Conservation (phyloP, 768 basidiomycete species). For the Hericium rajendrae region DNA sequence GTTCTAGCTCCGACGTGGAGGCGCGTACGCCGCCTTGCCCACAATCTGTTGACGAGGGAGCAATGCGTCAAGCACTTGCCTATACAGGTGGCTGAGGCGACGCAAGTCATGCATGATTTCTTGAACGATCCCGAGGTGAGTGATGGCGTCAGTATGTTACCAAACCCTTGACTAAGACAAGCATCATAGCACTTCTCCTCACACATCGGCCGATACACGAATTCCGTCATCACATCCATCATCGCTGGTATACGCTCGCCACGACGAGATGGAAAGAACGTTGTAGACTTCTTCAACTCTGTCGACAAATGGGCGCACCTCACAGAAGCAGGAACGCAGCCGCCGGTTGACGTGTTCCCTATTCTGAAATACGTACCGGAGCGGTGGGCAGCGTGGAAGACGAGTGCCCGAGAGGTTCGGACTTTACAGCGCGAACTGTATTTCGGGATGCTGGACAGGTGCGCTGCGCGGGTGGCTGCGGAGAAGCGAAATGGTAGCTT, state of each 20-base stretch:
- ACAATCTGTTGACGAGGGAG: not conserved
- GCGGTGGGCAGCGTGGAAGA: not conserved
- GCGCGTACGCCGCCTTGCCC: not conserved
- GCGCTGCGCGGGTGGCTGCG: not conserved
- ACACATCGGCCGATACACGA: not conserved
- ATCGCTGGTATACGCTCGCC: slow-evolving; percentile 1
- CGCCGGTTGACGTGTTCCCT: not conserved
- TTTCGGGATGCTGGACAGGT: not conserved
- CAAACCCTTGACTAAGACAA: not conserved
- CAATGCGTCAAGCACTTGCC: slow-evolving; percentile 1
- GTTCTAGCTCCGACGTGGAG: not conserved
- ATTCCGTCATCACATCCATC: not conserved
- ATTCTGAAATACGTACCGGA: not conserved
- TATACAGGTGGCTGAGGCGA: slow-evolving; percentile 18
- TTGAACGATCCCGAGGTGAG: slow-evolving; percentile 19
- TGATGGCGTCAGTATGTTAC: not conserved
- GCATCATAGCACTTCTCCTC: not conserved
- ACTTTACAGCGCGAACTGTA: not conserved
- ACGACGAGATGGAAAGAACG: not conserved
- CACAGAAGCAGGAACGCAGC: not conserved
- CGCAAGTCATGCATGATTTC: slow-evolving; percentile 22
- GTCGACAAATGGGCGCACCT: not conserved
- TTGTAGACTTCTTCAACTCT: not conserved
- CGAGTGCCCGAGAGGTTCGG: not conserved
- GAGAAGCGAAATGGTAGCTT: not conserved